Conservation (phyloP, 352 stramenopile genomes). For the Phytopythium oedochilum region DNA sequence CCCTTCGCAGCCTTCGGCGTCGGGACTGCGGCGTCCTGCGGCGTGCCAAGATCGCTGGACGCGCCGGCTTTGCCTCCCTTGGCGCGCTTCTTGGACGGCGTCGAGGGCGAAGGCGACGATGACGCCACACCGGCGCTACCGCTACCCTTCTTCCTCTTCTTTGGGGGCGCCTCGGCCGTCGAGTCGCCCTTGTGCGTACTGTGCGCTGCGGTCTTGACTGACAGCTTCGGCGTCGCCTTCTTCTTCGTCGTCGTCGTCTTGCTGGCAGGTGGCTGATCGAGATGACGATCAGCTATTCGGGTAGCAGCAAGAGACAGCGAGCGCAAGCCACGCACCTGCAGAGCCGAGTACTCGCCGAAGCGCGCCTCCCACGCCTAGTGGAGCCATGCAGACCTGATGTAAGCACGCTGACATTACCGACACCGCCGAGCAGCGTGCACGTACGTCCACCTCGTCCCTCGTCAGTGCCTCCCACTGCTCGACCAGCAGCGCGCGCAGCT, state of each 20-base stretch:
- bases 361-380: conserved; percentile 5
- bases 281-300: no score
- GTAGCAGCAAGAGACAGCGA: no score
- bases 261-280: neutral
- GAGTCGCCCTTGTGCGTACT: neutral
- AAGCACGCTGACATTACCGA: no score
- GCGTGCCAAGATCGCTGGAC: neutral
- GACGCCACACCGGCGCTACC: neutral
- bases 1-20: neutral
- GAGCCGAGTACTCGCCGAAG: conserved; percentile 1
- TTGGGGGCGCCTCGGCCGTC: neutral
- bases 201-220: neutral
- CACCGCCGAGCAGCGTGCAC: no score
- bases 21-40: neutral
- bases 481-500: conserved; percentile 14
- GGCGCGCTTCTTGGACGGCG: conserved; percentile 3
- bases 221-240: neutral
- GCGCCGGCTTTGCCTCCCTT: neutral
- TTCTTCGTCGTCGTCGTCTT: neutral
- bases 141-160: conserved; percentile 2
- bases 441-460: conserved; percentile 25
- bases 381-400: no score
- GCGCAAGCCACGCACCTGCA: conserved; percentile 2
- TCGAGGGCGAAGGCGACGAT: neutral
- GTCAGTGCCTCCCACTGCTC: conserved; percentile 24